These are phyloP conservation scores for Botryotinia calthae DNA, from an alignment of 2,329 filamentous ascomycete species.

Conservation along the genomic window DNA sequence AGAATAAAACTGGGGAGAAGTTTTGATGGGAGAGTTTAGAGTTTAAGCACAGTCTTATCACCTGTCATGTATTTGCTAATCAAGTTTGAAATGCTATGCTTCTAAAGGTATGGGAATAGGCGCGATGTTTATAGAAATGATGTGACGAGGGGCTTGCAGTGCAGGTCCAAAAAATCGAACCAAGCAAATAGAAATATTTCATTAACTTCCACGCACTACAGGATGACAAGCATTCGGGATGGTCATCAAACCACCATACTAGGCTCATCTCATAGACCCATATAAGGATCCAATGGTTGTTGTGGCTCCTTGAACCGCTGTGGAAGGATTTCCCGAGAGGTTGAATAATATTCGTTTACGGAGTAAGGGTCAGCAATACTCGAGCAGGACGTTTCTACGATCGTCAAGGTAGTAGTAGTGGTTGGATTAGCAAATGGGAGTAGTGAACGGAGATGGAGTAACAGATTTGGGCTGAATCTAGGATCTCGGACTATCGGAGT, in stretches of 20 bases:
- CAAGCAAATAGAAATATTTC: not conserved
- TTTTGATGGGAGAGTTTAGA: not conserved
- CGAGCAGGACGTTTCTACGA: not conserved
- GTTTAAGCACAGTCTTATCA: slow-evolving; percentile 13
- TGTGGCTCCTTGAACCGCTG: slow-evolving; percentile 19
- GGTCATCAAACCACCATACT: slow-evolving; percentile 4
- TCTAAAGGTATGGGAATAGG: slow-evolving; percentile 8
- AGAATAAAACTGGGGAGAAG: not conserved
- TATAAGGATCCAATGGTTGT: slow-evolving; percentile 17
- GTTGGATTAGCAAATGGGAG: not conserved
- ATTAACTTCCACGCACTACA: not conserved
- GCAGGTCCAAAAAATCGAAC: not conserved
- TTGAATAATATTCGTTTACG: not conserved
- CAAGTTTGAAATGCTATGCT: not conserved
- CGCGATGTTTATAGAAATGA: slow-evolving; percentile 20
- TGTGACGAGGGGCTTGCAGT: slow-evolving; percentile 16
- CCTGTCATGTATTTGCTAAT: slow-evolving; percentile 5
- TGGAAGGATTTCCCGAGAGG: slow-evolving; percentile 11
- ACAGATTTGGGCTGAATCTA: slow-evolving; percentile 7
- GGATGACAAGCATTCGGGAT: slow-evolving; percentile 9
- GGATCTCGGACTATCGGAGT: slow-evolving; percentile 16
- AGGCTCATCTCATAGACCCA: slow-evolving; percentile 15
- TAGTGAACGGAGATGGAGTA: not conserved
- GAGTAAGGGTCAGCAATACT: not conserved
- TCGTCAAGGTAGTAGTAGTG: not conserved